phyloP scores from a whole-genome alignment of 2,329 filamentous ascomycete genomes.

The Colletotrichum chlorophyti region DNA sequence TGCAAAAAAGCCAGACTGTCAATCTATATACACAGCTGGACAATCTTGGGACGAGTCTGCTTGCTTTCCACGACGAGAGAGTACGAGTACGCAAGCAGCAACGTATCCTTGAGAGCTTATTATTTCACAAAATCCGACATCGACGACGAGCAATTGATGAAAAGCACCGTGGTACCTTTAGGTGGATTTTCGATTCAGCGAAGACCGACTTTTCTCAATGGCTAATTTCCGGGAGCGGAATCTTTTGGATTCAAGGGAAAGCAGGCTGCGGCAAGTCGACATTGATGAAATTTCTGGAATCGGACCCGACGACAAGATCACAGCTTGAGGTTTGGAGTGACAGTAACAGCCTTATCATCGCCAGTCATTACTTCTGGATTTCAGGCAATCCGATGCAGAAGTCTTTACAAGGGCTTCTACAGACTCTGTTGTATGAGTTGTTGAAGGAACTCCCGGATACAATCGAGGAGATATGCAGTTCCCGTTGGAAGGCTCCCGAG shows the following conservation, averaged over 20 bases:
- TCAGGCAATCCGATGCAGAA: constrained; percentile 46
- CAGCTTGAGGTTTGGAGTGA: constrained; percentile 42
- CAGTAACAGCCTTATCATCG: constrained; percentile 36
- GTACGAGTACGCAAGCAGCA: not conserved
- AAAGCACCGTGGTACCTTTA: constrained; percentile 47
- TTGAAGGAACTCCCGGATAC: constrained; percentile 4
- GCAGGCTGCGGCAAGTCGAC: constrained; percentile 55
- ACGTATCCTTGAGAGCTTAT: not conserved
- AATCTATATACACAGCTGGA: not conserved
- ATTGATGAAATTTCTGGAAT: constrained; percentile 49
- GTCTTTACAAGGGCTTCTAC: constrained; percentile 46
- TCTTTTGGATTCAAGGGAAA: constrained; percentile 50
- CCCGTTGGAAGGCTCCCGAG: not conserved
- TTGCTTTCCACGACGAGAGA: not conserved
- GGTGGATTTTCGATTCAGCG: constrained; percentile 46
- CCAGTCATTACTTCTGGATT: constrained; percentile 50
- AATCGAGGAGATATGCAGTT: not conserved
- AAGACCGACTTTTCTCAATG: constrained; percentile 31
- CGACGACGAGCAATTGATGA: constrained; percentile 36
- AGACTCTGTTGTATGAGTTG: constrained; percentile 23
- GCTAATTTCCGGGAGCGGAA: constrained; percentile 30
- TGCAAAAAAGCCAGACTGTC: not conserved
- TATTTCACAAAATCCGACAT: not conserved
- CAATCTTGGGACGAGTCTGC: too few relatives aligned
- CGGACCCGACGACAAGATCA: constrained; percentile 34